A percentile compares a stretch with the other conserved stretches of the same genome.
These are phyloP conservation scores for Colletotrichum lindemuthianum DNA, from an alignment of 2,329 filamentous ascomycete genomes.

Conservation along the genomic window DNA sequence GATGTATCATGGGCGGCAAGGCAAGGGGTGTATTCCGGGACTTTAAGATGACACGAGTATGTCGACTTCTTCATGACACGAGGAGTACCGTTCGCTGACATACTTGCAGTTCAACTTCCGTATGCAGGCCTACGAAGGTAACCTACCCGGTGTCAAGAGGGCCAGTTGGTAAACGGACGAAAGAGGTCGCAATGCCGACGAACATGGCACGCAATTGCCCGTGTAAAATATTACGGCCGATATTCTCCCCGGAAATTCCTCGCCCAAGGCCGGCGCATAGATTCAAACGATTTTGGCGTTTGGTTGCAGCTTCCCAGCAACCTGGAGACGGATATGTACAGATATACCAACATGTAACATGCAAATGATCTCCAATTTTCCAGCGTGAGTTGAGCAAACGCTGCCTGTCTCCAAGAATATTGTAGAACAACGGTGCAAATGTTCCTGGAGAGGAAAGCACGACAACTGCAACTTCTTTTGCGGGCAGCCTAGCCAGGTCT, in stretches of 20 bases:
- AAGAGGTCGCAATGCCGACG: neutral
- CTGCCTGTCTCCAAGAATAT: neutral
- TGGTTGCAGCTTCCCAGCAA: conserved; percentile 9
- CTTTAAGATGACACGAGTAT: conserved; percentile 90
- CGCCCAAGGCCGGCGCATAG: neutral
- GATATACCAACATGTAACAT: conserved; percentile 14
- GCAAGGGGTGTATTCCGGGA: conserved; percentile 90
- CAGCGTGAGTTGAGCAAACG: neutral
- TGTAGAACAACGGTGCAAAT: neutral
- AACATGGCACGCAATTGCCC: neutral
- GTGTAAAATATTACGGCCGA: conserved; percentile 20
- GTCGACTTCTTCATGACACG: conserved; percentile 46
- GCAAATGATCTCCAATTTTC: conserved; percentile 9
- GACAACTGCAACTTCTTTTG: neutral
- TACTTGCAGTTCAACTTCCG: conserved; percentile 86
- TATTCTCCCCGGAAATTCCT: neutral
- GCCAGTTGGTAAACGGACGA: conserved; percentile 82
- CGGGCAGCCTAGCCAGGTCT: too few species aligned
- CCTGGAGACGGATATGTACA: conserved; percentile 14
- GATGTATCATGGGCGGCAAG: conserved; percentile 92
- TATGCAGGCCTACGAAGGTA: conserved; percentile 84
- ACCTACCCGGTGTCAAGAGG: conserved; percentile 92
- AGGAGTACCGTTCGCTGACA: conserved; percentile 30
- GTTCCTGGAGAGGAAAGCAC: neutral
- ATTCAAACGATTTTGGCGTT: conserved; percentile 10